Conservation (phyloP, 2,329 filamentous ascomycete species). For the Talaromyces sp. region DNA sequence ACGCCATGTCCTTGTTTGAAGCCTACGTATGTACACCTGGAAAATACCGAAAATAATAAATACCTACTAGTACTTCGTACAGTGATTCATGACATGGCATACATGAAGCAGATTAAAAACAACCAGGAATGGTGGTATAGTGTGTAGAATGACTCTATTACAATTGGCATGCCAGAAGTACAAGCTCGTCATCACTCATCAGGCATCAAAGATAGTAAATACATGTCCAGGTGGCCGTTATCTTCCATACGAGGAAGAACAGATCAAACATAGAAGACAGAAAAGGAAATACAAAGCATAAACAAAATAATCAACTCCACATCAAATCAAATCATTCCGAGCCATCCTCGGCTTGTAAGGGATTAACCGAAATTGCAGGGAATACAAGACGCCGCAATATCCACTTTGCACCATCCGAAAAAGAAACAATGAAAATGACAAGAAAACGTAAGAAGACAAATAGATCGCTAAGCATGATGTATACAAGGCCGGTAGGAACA, state of each 20-base stretch:
- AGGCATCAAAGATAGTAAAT: slow-evolving; percentile 33
- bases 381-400: slow-evolving; percentile 14
- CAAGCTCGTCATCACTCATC: slow-evolving; percentile 31
- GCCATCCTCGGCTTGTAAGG: slow-evolving; percentile 5
- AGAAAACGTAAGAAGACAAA: background rate
- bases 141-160: slow-evolving; percentile 22
- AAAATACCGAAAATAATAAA: too few species aligned
- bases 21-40: too few species aligned
- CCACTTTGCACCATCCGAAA: slow-evolving; percentile 10
- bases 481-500: slow-evolving; percentile 10
- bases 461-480: background rate
- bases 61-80: too few species aligned
- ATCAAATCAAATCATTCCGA: slow-evolving; percentile 5
- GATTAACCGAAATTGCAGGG: slow-evolving; percentile 6
- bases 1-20: too few species aligned
- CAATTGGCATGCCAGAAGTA: slow-evolving; percentile 27
- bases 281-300: slow-evolving; percentile 16
- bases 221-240: slow-evolving; percentile 21
- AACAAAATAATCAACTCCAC: slow-evolving; percentile 14
- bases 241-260: background rate
- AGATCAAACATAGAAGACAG: slow-evolving; percentile 11
- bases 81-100: background rate
- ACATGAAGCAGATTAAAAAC: background rate
- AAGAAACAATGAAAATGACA: slow-evolving; percentile 6
- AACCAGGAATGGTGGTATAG: background rate